These are phyloP conservation scores for Monosporascus sp. DNA, from an alignment of 2,329 filamentous ascomycete genomes.

Conservation along the genomic window DNA sequence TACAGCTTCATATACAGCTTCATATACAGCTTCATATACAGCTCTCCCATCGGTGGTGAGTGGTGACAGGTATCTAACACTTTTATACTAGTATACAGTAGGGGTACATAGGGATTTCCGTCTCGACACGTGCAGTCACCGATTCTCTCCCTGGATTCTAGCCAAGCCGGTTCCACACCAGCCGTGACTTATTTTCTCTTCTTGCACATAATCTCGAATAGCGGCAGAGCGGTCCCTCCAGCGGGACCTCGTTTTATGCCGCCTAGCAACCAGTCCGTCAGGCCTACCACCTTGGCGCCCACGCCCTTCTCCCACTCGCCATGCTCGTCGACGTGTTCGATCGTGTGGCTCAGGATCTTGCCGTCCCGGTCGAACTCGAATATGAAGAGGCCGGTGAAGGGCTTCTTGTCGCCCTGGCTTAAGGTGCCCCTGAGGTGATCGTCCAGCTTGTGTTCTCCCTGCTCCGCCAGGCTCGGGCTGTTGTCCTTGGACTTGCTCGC, in stretches of 20 bases:
- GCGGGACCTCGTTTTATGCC: conserved; percentile 49
- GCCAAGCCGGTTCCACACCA: too few relatives aligned
- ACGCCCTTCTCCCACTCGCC: conserved; percentile 75
- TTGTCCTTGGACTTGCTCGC: conserved; percentile 39
- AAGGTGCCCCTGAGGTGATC: conserved; percentile 32
- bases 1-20: too few relatives aligned
- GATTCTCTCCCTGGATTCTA: too few relatives aligned
- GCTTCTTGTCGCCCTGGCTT: conserved; percentile 57
- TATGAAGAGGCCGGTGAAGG: conserved; percentile 87
- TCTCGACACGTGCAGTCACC: too few relatives aligned
- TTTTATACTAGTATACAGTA: too few relatives aligned
- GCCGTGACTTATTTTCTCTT: conserved; percentile 2
- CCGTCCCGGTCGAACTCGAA: conserved; percentile 93
- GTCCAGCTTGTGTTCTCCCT: conserved; percentile 30
- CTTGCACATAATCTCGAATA: conserved; percentile 12
- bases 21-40: too few relatives aligned
- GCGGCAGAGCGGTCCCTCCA: conserved; percentile 16
- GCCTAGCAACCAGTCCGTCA: conserved; percentile 92
- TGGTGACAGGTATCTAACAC: too few relatives aligned
- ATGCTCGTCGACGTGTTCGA: conserved; percentile 85
- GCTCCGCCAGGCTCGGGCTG: conserved; percentile 22
- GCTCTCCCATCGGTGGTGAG: too few relatives aligned
- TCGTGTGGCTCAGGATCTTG: conserved; percentile 79
- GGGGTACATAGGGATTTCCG: too few relatives aligned
- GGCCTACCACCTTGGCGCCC: conserved; percentile 77